These are phyloP conservation scores for Aegilops longissima DNA, from an alignment of 176 grass and related monocot genomes.

Conservation along the genomic window DNA sequence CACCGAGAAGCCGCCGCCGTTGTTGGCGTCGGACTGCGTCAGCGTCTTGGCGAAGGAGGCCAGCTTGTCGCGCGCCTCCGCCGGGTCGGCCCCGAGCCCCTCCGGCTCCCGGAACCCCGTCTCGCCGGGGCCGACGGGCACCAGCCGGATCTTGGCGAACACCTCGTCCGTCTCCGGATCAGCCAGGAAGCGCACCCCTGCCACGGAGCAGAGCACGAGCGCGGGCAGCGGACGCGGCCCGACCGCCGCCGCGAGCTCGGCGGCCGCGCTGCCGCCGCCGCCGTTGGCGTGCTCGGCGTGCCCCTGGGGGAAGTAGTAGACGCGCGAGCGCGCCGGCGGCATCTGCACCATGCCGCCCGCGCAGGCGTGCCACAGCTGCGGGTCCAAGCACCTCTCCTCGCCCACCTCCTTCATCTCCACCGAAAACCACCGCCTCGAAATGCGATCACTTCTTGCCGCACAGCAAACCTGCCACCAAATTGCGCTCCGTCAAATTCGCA, in stretches of 20 bases:
- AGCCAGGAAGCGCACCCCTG: slow-evolving; percentile 61
- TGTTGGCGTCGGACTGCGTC: slow-evolving; percentile 72
- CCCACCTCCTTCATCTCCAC: slow-evolving; percentile 24
- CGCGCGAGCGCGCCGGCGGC: slow-evolving; percentile 47
- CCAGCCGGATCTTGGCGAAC: slow-evolving; percentile 63
- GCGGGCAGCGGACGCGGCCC: slow-evolving; percentile 41
- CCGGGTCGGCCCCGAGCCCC: not conserved
- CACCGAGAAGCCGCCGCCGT: slow-evolving; percentile 71
- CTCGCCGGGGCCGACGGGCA: slow-evolving; percentile 40
- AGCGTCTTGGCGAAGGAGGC: slow-evolving; percentile 61
- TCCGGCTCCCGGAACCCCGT: slow-evolving; percentile 20
- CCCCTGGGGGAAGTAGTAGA: slow-evolving; percentile 98
- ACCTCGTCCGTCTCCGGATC: slow-evolving; percentile 83
- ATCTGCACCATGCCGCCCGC: slow-evolving; percentile 91
- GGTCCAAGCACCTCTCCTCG: slow-evolving; percentile 63
- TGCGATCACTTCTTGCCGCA: slow-evolving; percentile 37
- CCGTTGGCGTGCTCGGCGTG: slow-evolving; percentile 78
- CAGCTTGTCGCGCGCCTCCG: slow-evolving; percentile 21
- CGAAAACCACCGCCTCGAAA: not conserved
- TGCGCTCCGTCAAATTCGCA: not conserved
- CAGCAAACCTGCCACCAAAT: slow-evolving; percentile 24
- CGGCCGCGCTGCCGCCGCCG: slow-evolving; percentile 1
- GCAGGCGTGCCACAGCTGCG: slow-evolving; percentile 90
- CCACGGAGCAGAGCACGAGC: slow-evolving; percentile 54
- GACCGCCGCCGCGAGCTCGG: slow-evolving; percentile 26